These are phyloP conservation scores for Zangia roseola DNA, from an alignment of 768 basidiomycete species.

Conservation along the genomic window DNA sequence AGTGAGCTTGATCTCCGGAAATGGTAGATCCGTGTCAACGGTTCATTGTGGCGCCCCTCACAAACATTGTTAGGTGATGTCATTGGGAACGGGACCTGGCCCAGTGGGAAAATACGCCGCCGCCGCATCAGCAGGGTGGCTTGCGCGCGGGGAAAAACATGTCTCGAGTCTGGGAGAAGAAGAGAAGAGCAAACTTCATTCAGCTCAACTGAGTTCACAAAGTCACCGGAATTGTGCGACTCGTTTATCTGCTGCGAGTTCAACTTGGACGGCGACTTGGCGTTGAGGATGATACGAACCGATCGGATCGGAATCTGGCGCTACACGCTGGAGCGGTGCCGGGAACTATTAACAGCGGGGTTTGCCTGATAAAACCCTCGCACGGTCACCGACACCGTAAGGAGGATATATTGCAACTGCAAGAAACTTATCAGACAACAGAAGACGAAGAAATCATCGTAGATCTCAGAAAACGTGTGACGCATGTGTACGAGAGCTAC, in stretches of 20 bases:
- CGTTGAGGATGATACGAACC: conserved; percentile 5
- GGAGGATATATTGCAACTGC: conserved; percentile 1
- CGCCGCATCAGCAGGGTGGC: conserved; percentile 12
- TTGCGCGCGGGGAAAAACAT: conserved; percentile 13
- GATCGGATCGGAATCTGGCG: conserved; percentile 17
- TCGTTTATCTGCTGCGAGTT: not conserved
- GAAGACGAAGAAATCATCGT: not conserved
- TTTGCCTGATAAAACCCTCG: not conserved
- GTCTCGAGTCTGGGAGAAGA: not conserved
- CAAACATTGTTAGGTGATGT: not conserved
- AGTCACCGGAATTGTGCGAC: not conserved
- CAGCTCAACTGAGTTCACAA: conserved; percentile 7
- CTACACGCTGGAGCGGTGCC: not conserved
- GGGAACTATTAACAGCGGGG: not conserved
- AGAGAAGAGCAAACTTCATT: not conserved
- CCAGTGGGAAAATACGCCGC: conserved; percentile 13
- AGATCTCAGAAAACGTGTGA: conserved; percentile 9
- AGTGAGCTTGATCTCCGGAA: not conserved
- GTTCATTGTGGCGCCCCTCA: conserved; percentile 18
- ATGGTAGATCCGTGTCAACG: conserved; percentile 1
- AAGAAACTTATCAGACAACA: conserved; percentile 7
- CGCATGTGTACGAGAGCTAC: conserved; percentile 17
- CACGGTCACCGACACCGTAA: not conserved
- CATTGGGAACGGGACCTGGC: not conserved
- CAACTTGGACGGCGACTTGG: conserved; percentile 11